These are phyloP conservation scores for Venturia pyrina DNA, from an alignment of 2,329 filamentous ascomycete genomes.

Conservation along the genomic window DNA sequence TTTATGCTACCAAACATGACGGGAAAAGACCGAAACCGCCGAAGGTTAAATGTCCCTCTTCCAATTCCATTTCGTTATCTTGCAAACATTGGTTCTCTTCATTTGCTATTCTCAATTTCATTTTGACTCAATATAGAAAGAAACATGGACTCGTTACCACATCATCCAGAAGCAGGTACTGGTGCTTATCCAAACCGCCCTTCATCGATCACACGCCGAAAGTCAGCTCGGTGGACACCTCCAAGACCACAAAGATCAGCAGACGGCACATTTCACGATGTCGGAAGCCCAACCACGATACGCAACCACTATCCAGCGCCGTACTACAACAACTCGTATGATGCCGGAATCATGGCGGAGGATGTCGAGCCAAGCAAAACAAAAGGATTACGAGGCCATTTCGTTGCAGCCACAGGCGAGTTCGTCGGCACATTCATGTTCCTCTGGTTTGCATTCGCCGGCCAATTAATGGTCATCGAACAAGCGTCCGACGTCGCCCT, in stretches of 20 bases:
- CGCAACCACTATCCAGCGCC: not conserved
- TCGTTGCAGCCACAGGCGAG: constrained; percentile 36
- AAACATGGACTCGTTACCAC: not conserved
- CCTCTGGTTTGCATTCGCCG: constrained; percentile 31
- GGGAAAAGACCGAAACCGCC: not conserved
- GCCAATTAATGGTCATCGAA: constrained; percentile 29
- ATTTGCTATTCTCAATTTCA: not conserved
- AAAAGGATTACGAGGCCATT: constrained; percentile 22
- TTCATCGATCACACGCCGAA: not conserved
- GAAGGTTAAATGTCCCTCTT: not conserved
- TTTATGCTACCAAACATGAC: not conserved
- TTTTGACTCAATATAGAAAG: not conserved
- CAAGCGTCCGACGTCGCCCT: constrained; percentile 8
- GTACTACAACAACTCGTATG: not conserved
- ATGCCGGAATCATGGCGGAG: not conserved
- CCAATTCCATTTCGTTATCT: not conserved
- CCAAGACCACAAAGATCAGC: not conserved
- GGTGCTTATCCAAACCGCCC: constrained; percentile 1
- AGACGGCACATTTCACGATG: not conserved
- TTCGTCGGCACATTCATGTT: constrained; percentile 37
- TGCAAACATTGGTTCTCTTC: not conserved
- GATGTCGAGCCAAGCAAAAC: not conserved
- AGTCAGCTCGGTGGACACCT: not conserved
- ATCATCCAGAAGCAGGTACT: not conserved
- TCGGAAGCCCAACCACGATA: not conserved